Base-by-base conservation (phyloP, 306 rosid species). In the Lathyrus sativus region DNA sequence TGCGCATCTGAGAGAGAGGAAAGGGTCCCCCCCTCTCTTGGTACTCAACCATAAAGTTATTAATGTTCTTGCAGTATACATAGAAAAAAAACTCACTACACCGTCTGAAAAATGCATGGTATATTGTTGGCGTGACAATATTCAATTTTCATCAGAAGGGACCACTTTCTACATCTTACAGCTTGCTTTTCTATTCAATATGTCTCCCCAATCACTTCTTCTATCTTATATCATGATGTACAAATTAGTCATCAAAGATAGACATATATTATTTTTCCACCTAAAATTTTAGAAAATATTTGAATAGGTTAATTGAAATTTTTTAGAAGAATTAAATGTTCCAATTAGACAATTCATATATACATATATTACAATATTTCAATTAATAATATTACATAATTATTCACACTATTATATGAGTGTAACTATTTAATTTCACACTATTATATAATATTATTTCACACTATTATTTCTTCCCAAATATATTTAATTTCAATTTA, bases 91-190 rank as follows among this genome's bases (percentile, higher is more conserved):
- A 72, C 81, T 63, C 85, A 68, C 79, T 78, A 78, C 68, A 79
- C 29, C 78, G 51, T 78, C 93, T 79, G 88, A 65, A 81, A 85
- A 80, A 72, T 89, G 88, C 86, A 89, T 89, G 89, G 84, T 81
- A 67, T 68, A 76, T 81, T 74, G 85, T 84, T 80, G 91, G 95
- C 77, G 85, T 84, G 89, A 89, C 86, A 79, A 78, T 86, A 84
- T 87, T 92, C 91, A 91, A 89, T 82, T 83, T 82, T 70, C 80
- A 73, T 67, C 82, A 58, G 76, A 28, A 53, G 85, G 95, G 95
- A 89, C 95, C 92, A 89, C 95, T 66, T 49, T 42, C 73, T 62
- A 67, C 62, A 45, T 70, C 53, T 60, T 65, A 71, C 9, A 33
- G 26, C 80, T 72, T 74, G 62, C 45, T 79, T 79, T 59, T 71